Conservation (phyloP, 805 yeast species). For the Metschnikowia borealis region DNA sequence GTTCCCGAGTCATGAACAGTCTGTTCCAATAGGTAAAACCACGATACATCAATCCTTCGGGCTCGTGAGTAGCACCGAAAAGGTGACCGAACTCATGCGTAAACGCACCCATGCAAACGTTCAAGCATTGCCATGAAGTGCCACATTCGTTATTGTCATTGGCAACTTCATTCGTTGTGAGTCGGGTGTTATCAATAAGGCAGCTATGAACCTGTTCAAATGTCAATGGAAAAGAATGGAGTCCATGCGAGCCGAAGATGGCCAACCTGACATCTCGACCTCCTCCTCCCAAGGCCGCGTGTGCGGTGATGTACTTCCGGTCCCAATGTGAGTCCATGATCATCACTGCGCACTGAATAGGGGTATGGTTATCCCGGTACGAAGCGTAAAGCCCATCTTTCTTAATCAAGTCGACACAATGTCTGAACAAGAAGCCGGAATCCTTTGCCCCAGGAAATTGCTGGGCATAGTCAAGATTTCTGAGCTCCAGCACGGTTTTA, state of each 20-base stretch:
- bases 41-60: slow-evolving; percentile 83
- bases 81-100: slow-evolving; percentile 94
- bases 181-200: slow-evolving; percentile 67
- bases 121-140: slow-evolving; percentile 84
- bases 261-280: slow-evolving; percentile 67
- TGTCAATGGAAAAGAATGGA: slow-evolving; percentile 88
- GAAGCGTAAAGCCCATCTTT: slow-evolving; percentile 42
- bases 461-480: slow-evolving; percentile 81
- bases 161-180: slow-evolving; percentile 71
- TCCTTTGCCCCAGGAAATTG: slow-evolving; percentile 72
- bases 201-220: slow-evolving; percentile 65
- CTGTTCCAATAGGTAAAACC: slow-evolving; percentile 80
- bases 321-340: slow-evolving; percentile 87
- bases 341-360: slow-evolving; percentile 79
- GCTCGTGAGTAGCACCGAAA: slow-evolving; percentile 90
- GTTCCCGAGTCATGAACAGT: slow-evolving; percentile 71
- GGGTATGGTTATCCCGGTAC: slow-evolving; percentile 28
- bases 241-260: slow-evolving; percentile 89
- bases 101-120: slow-evolving; percentile 86
- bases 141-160: slow-evolving; percentile 85
- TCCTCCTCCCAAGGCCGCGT: slow-evolving; percentile 95
- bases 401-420: slow-evolving; percentile 71
- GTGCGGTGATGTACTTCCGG: slow-evolving; percentile 62
- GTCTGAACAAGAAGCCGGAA: slow-evolving; percentile 71
- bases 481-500: slow-evolving; percentile 56